Base-by-base conservation (phyloP, 2,329 filamentous ascomycete species). In the Calcarisporium arbuscula region DNA sequence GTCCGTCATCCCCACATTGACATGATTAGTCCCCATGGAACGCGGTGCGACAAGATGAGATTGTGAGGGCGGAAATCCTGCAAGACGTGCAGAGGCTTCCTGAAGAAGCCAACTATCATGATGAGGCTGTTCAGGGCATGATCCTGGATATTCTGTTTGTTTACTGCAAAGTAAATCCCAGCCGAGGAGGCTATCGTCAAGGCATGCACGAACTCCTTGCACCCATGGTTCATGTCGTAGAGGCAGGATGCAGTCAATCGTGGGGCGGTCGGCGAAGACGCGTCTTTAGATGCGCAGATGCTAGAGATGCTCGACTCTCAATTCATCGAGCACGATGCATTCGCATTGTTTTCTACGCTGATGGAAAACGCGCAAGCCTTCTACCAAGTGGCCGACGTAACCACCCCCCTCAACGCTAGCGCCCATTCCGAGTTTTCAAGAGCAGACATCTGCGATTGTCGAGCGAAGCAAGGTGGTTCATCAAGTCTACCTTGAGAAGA, bases 171-270 rank as follows among this genome's bases (percentile, higher is more conserved):
- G 73, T 94, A 34, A 86, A 96, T 52, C 86, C 86, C 2, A 79
- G 82, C 46, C 72, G 87, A 35, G 87, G 87, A 12, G 88, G 78
- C 14, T 98, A 98, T 56, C 79, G 92, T n/a, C 92, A 98, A 63
- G 92, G 92, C 9, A 98, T 98, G 90, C 92, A 98, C 56, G 92
- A 98, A 61, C 68, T 98, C 28, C 69, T 96, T 11, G 92, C 92
- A 1, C 89, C 92, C 0, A 79, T 98, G 23, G 66, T 95, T 6
- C 87, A 87, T 72, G 84, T 87, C 3, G 65, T 96, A 6, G 79
- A 89, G n/a, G 47, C 72, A 81, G 47, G 92, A 98, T 61, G 82
- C 89, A 6, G 67, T 95, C 32, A 72, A 85, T 34, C 56, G 60
- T 4, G 48, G 52, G 4, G 52, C 58, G 4, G 52, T 60, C 28